Evolutionary conservation across 108 stramenopile genomes (phyloP).

Genomic region (Nitzschia sp.): DNA sequence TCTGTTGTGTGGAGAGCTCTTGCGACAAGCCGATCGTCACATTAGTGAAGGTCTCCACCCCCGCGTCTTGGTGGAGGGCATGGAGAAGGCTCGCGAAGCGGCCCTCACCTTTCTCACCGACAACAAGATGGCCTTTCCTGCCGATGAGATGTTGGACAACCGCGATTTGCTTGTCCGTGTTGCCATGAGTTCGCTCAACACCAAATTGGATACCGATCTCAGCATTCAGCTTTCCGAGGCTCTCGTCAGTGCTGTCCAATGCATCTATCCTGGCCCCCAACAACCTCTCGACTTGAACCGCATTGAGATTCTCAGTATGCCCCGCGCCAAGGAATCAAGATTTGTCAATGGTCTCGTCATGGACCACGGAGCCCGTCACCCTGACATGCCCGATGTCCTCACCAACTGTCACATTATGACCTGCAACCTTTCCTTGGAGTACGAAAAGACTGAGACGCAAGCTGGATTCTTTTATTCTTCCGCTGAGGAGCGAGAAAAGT

Average conservation of each 20-base stretch:
- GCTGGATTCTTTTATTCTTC: slow-evolving; percentile 92
- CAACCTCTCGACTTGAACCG: slow-evolving; percentile 93
- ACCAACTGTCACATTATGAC: slow-evolving; percentile 97
- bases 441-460: slow-evolving; percentile 99
- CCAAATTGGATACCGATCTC: slow-evolving; percentile 91
- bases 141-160: slow-evolving; percentile 53
- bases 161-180: slow-evolving; percentile 85
- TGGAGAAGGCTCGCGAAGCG: slow-evolving; percentile 91
- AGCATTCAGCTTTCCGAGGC: slow-evolving; percentile 68
- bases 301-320: slow-evolving; percentile 98
- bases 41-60: slow-evolving; percentile 95
- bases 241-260: slow-evolving; percentile 91
- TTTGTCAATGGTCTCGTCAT: slow-evolving; percentile 97
- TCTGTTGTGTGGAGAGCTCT: slow-evolving; percentile 93
- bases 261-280: slow-evolving; percentile 49
- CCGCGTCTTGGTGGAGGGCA: slow-evolving; percentile 94
- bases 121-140: slow-evolving; percentile 56
- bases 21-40: slow-evolving; percentile 94
- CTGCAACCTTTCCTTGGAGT: slow-evolving; percentile 97
- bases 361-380: slow-evolving; percentile 98
- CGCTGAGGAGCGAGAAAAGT: slow-evolving; percentile 96
- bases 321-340: slow-evolving; percentile 71
- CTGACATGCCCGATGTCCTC: slow-evolving; percentile 95
- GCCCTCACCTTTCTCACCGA: slow-evolving; percentile 80
- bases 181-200: slow-evolving; percentile 91